Conservation (phyloP, 2,329 filamentous ascomycete genomes). For the Fusarium annulatum region DNA sequence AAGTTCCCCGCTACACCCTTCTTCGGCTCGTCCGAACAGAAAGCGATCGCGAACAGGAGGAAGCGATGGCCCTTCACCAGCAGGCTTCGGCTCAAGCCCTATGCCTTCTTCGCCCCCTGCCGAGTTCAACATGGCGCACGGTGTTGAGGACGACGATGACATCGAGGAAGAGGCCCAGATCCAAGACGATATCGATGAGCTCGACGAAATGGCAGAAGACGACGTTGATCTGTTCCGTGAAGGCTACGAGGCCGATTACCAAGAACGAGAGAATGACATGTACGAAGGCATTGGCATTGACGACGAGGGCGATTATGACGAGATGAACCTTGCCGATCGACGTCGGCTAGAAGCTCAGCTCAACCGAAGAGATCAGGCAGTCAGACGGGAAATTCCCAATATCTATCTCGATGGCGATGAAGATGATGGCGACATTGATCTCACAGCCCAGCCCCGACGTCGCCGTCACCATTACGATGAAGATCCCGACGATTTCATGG, state of each 20-base stretch:
- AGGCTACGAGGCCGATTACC: conserved; percentile 78
- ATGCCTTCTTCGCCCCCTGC: conserved; percentile 75
- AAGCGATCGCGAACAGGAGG: conserved; percentile 66
- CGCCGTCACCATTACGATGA: conserved; percentile 94
- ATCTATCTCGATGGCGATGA: conserved; percentile 85
- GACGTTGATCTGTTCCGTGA: conserved; percentile 82
- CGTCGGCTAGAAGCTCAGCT: conserved; percentile 78
- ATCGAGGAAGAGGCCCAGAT: conserved; percentile 77
- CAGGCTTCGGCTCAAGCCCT: conserved; percentile 66
- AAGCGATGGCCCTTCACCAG: conserved; percentile 64
- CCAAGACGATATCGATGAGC: conserved; percentile 78
- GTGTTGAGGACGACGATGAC: conserved; percentile 77
- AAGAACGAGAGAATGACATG: conserved; percentile 71
- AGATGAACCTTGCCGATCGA: conserved; percentile 73
- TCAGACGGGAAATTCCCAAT: conserved; percentile 74
- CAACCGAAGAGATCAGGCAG: conserved; percentile 78
- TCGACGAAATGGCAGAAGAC: conserved; percentile 85
- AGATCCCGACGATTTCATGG: conserved; percentile 91
- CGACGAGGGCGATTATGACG: conserved; percentile 79
- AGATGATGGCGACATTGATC: conserved; percentile 84
- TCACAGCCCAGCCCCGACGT: conserved; percentile 86
- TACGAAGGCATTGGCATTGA: conserved; percentile 81
- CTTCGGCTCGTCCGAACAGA: conserved; percentile 67
- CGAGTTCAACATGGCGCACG: conserved; percentile 70
- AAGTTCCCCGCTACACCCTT: conserved; percentile 88